Percentiles rank a stretch among this genome's conserved stretches.
These are phyloP conservation scores for Physcomitrium patens DNA, from an alignment of 225 moss, liverwort and hornwort species.

Conservation along the genomic window DNA sequence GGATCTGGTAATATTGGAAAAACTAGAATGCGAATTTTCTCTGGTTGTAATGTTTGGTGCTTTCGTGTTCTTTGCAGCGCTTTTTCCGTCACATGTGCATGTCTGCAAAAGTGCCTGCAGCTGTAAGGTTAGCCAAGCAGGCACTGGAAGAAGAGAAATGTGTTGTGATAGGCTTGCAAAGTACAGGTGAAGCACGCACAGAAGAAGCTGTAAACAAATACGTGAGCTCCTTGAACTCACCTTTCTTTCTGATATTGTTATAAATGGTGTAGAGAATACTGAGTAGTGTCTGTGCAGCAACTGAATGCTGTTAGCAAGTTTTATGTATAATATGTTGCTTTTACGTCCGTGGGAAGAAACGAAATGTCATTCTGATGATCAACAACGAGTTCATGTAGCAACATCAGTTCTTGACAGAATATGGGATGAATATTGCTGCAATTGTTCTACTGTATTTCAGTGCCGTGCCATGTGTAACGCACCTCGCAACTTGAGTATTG, in stretches of 20 bases:
- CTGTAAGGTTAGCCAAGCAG: conserved; percentile 84
- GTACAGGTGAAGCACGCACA: conserved; percentile 98
- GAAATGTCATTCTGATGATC: neutral
- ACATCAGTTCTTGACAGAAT: neutral
- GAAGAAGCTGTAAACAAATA: conserved; percentile 98
- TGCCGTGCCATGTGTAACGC: neutral
- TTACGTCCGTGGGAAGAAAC: conserved; percentile 4
- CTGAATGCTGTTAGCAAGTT: conserved; percentile 11
- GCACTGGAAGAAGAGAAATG: conserved; percentile 90
- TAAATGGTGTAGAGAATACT: conserved; percentile 11
- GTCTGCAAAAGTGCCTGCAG: conserved; percentile 99
- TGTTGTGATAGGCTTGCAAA: conserved; percentile 98
- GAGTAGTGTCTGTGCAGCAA: conserved; percentile 21
- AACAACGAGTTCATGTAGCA: conserved; percentile 5
- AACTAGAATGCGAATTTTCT: neutral
- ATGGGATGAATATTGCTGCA: conserved; percentile 8
- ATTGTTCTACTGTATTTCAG: conserved; percentile 7
- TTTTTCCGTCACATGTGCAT: conserved; percentile 99
- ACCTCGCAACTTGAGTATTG: conserved; percentile 4
- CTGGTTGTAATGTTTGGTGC: conserved; percentile 30
- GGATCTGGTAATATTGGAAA: conserved; percentile 9
- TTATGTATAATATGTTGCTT: neutral
- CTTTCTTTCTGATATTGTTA: conserved; percentile 20
- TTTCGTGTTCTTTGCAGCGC: conserved; percentile 54
- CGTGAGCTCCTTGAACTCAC: conserved; percentile 50